Evolutionary conservation across 768 basidiomycete genomes (phyloP).

Genomic region (Macrolepiota dolichaula): DNA sequence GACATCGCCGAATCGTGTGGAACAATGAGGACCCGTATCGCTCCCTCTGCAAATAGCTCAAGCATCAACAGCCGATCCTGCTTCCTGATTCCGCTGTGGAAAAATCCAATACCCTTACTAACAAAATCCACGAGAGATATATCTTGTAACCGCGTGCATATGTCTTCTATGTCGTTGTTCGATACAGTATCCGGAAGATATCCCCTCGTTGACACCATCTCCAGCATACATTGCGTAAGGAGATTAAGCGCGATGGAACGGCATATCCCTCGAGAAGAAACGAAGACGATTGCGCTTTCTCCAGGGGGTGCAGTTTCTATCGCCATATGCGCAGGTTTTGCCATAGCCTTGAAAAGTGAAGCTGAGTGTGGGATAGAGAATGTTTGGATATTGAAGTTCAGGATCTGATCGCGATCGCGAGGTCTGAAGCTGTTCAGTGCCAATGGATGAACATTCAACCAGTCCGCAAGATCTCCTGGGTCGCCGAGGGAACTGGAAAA

Average conservation of each 20-base stretch:
- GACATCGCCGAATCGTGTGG: constrained; percentile 87
- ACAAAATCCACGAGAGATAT: constrained; percentile 63
- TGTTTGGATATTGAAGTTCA: constrained; percentile 64
- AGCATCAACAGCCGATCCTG: constrained; percentile 71
- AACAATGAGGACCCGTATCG: constrained; percentile 76
- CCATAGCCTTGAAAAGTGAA: constrained; percentile 86
- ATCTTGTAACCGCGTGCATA: constrained; percentile 60
- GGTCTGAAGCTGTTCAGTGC: constrained; percentile 78
- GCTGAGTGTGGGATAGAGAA: constrained; percentile 88
- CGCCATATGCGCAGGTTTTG: constrained; percentile 83
- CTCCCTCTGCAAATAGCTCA: constrained; percentile 76
- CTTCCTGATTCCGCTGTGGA: constrained; percentile 67
- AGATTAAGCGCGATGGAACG: constrained; percentile 72
- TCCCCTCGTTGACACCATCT: constrained; percentile 64
- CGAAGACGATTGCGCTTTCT: constrained; percentile 74
- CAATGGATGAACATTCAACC: constrained; percentile 69
- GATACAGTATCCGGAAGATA: constrained; percentile 55
- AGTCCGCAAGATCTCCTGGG: constrained; percentile 73
- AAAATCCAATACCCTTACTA: constrained; percentile 85
- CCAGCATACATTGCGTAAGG: constrained; percentile 82
- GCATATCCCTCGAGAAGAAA: constrained; percentile 82
- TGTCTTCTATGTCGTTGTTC: constrained; percentile 54
- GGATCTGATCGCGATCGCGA: constrained; percentile 75
- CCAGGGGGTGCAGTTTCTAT: constrained; percentile 45
- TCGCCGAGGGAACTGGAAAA: constrained; percentile 79